Conservation (phyloP, 352 stramenopile genomes). For the Pythium aristosporum region DNA sequence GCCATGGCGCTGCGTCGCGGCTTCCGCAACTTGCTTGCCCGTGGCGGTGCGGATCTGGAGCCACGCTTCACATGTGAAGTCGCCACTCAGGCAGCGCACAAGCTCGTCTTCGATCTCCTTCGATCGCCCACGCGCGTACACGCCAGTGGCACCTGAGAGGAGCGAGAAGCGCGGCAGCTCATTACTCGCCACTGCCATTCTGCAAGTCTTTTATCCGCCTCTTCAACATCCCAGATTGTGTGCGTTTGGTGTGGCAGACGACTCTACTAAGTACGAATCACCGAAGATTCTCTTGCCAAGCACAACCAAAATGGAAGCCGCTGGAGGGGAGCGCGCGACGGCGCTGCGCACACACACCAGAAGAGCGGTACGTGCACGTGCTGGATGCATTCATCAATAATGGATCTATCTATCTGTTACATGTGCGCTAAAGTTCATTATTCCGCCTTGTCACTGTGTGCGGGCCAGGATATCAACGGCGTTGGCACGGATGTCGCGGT, state of each 20-base stretch:
- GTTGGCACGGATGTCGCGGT: conserved; percentile 67
- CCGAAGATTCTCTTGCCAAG: not conserved
- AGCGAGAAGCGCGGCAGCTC: conserved; percentile 44
- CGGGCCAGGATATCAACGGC: conserved; percentile 67
- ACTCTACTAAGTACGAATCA: conserved; percentile 16
- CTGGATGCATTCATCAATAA: not conserved
- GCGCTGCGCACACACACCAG: conserved; percentile 41
- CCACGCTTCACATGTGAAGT: conserved; percentile 38
- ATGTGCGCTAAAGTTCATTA: not conserved
- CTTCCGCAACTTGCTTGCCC: not conserved
- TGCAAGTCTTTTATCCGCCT: not conserved
- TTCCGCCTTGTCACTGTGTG: not conserved
- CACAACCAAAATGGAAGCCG: conserved; percentile 10
- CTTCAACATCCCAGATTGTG: conserved; percentile 25
- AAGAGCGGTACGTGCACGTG: conserved; percentile 13
- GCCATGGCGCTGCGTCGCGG: not conserved
- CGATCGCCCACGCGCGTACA: conserved; percentile 7
- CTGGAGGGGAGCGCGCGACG: not conserved
- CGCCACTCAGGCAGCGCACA: not conserved
- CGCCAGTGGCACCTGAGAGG: conserved; percentile 18
- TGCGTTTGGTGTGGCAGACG: conserved; percentile 17
- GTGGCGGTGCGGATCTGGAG: conserved; percentile 29
- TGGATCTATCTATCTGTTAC: not conserved
- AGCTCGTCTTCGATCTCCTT: conserved; percentile 14
- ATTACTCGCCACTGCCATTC: conserved; percentile 38